Percentiles rank a stretch among this genome's conserved stretches.
These are phyloP conservation scores for Pisolithus sp. DNA, from an alignment of 768 basidiomycete genomes.

Conservation along the genomic window DNA sequence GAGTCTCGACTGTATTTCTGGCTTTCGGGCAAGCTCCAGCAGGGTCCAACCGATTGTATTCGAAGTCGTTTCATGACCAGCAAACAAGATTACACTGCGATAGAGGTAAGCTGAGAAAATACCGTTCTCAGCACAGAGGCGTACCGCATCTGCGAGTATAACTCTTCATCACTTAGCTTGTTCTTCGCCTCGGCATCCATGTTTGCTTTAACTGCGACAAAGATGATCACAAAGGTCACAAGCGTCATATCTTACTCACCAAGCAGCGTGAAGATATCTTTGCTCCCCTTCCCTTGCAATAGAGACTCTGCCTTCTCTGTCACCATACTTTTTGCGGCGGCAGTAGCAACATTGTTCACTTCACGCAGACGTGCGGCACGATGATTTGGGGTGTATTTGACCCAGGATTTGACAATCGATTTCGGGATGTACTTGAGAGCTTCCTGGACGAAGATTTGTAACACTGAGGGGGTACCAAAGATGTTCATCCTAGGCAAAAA, in stretches of 20 bases:
- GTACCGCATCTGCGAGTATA: neutral
- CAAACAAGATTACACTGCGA: slow-evolving; percentile 40
- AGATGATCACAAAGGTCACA: neutral
- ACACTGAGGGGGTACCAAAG: no score
- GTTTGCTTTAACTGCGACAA: slow-evolving; percentile 21
- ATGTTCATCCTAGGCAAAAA: no score
- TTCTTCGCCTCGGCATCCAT: slow-evolving; percentile 20
- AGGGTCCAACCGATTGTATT: slow-evolving; percentile 55
- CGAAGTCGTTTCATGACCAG: slow-evolving; percentile 58
- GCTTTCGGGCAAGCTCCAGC: slow-evolving; percentile 53
- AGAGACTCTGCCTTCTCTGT: slow-evolving; percentile 8
- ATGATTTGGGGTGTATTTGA: slow-evolving; percentile 18
- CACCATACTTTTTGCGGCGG: slow-evolving; percentile 5
- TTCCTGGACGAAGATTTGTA: no score
- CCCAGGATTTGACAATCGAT: slow-evolving; percentile 29
- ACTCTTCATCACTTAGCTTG: slow-evolving; percentile 15
- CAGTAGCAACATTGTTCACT: neutral
- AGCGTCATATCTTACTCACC: slow-evolving; percentile 20
- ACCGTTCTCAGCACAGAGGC: neutral
- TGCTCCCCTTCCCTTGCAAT: slow-evolving; percentile 1
- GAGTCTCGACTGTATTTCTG: slow-evolving; percentile 53
- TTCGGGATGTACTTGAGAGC: slow-evolving; percentile 25
- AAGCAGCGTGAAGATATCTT: slow-evolving; percentile 27
- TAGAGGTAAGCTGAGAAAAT: neutral
- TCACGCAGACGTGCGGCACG: slow-evolving; percentile 7